Evolutionary conservation across 495 filamentous ascomycete species (phyloP), one percentile per base, ranked within the genome.

Genomic region (Aspergillus ellipticus): DNA sequence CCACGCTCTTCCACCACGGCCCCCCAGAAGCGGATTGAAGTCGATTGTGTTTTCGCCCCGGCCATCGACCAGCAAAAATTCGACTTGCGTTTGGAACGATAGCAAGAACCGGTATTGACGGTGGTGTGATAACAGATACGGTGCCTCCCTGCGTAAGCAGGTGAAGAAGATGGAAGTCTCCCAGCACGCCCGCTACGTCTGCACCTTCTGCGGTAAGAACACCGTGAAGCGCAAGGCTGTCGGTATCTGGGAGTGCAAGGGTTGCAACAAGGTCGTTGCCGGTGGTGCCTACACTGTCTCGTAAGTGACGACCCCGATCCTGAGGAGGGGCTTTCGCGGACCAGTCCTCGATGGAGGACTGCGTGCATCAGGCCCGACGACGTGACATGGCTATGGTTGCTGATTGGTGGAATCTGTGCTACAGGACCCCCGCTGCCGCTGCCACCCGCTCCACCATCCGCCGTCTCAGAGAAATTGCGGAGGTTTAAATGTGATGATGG

Each of bases 151-250:
- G 78, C 90, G 94, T 82, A 98, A 97, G 84, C 94, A 97, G 77
- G 90, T 97, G 73, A 98, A 98, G 89, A 96, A 96, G 87, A 96
- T 97, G 89, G 94, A 98, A 88, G 87, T 96, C 70, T 86, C 88
- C 53, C 93, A 97, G 77, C 93, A 97, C 84, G 90, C 91, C 76
- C 83, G 86, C 74, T 97, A 97, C 83, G 58, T 76, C 68, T 79
- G 76, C 83, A 93, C 90, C 49, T 94, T 95, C 85, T 96, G 93
- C 85, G 93, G 92, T 63, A 96, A 96, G 84, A 86, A 82, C 77
- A 88, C 86, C 58, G 94, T 98, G 64, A 94, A 94, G 84, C 85
- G 94, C 61, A 79, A 89, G 62, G 84, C 90, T 51, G 89, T 95
- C 65, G 95, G 94, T 67, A 97, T 97, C 83, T 97, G 94, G 94